Percentiles rank a stretch among this genome's conserved stretches.
These are phyloP conservation scores for Ophiostoma australiae DNA, from an alignment of 2,329 filamentous ascomycete genomes.

Conservation along the genomic window DNA sequence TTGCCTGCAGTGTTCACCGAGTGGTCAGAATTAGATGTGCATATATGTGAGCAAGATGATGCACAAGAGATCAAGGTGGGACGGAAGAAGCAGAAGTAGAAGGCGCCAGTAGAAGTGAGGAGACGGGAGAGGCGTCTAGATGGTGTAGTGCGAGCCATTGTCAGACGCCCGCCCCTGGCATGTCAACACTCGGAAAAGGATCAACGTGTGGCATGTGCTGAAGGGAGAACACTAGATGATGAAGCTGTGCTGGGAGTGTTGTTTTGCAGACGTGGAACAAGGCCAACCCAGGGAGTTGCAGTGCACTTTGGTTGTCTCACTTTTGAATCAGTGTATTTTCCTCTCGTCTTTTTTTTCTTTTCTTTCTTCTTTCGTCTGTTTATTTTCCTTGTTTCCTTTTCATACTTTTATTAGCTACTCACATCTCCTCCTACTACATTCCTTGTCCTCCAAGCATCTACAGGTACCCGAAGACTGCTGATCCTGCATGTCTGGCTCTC, in stretches of 20 bases:
- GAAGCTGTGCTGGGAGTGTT: not conserved
- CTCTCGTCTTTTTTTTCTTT: not conserved
- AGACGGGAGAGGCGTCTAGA: not conserved
- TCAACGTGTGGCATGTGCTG: not conserved
- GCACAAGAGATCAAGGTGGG: no score
- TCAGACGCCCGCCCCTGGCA: not conserved
- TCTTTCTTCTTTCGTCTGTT: no score
- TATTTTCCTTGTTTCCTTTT: not conserved
- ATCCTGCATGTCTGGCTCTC: no score
- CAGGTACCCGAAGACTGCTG: no score
- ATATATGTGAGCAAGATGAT: no score
- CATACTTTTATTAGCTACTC: conserved; percentile 32
- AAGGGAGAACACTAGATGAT: not conserved
- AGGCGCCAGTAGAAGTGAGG: not conserved
- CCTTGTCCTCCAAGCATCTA: not conserved
- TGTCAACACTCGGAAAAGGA: not conserved
- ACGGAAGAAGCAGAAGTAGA: no score
- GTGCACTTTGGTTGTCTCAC: no score
- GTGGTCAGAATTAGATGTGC: no score
- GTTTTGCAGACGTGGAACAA: not conserved
- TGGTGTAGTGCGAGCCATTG: not conserved
- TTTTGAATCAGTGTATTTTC: no score
- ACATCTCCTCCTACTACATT: not conserved
- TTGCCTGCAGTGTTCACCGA: no score
- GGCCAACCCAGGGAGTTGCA: no score